Evolutionary conservation across 306 rosid species (phyloP).

Genomic region (Urtica urens): DNA sequence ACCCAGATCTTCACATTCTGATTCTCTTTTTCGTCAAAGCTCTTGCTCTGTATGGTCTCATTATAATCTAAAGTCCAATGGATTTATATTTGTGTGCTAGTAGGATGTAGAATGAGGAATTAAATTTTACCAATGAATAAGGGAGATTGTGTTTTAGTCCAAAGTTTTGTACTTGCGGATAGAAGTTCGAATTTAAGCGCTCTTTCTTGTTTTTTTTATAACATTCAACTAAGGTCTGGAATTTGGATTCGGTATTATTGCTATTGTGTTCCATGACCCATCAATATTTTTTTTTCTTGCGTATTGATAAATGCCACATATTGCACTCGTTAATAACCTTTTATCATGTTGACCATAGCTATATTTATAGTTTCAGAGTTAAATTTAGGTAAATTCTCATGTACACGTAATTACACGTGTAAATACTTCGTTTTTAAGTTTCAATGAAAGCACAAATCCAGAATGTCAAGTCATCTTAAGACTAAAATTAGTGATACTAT

Average conservation of each 20-base stretch:
- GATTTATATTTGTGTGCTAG: slow-evolving; percentile 4
- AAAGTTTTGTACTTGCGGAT: slow-evolving; percentile 6
- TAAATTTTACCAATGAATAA: slow-evolving; percentile 9
- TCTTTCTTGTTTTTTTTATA: slow-evolving; percentile 3
- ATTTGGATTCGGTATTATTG: background rate
- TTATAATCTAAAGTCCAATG: slow-evolving; percentile 9
- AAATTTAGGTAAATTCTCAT: too few species aligned
- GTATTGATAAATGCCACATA: too few species aligned
- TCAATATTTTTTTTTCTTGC: background rate
- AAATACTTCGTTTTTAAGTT: too few species aligned
- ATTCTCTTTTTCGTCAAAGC: slow-evolving; percentile 52
- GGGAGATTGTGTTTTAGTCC: background rate
- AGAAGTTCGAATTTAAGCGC: background rate
- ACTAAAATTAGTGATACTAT: too few species aligned
- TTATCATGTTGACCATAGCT: too few species aligned
- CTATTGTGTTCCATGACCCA: too few species aligned
- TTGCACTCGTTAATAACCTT: too few species aligned
- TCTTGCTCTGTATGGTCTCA: slow-evolving; percentile 48
- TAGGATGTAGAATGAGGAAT: slow-evolving; percentile 16
- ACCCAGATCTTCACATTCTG: slow-evolving; percentile 51
- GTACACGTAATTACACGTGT: too few species aligned
- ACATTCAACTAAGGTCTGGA: background rate
- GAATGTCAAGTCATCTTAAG: too few species aligned
- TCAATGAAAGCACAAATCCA: too few species aligned
- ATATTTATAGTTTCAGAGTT: too few species aligned